A percentile compares a stretch with the other conserved stretches of the same genome.
Evolutionary conservation across 768 basidiomycete species (phyloP).

Genomic region (Phaeotremella skinneri): DNA sequence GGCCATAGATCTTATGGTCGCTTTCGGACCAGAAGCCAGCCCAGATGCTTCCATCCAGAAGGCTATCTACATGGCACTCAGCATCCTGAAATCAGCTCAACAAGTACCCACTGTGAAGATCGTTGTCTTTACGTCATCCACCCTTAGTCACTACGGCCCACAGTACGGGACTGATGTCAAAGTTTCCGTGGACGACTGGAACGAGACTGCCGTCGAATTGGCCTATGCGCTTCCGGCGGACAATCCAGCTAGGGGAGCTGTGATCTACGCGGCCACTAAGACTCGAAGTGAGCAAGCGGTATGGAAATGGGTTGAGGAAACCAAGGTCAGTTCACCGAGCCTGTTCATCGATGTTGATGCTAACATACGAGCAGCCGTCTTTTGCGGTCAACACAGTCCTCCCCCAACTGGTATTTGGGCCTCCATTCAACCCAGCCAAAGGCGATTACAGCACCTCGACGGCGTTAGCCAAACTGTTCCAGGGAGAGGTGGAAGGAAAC

Average conservation of each 20-base stretch:
- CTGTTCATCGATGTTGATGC: neutral
- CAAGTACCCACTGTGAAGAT: neutral
- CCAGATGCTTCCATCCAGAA: neutral
- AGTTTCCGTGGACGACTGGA: neutral
- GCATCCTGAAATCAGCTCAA: neutral
- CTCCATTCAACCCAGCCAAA: slow-evolving; percentile 6
- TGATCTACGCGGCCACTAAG: slow-evolving; percentile 19
- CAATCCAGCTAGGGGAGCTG: neutral
- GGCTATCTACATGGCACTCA: neutral
- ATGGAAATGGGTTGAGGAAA: slow-evolving; percentile 29
- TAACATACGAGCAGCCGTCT: neutral
- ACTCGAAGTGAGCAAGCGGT: slow-evolving; percentile 22
- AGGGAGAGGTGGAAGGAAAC: slow-evolving; percentile 3
- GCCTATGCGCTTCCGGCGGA: neutral
- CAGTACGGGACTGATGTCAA: neutral
- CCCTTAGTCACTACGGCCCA: neutral
- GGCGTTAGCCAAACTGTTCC: neutral
- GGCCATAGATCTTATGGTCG: neutral
- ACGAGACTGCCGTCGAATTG: neutral
- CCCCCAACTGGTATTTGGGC: slow-evolving; percentile 1
- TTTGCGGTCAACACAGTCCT: slow-evolving; percentile 14
- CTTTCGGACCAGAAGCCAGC: neutral
- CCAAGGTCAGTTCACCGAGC: slow-evolving; percentile 7
- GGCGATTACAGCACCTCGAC: slow-evolving; percentile 9
- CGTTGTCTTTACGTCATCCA: slow-evolving; percentile 7